Evolutionary conservation across 768 basidiomycete genomes (phyloP).

Genomic region (Russula sp.): DNA sequence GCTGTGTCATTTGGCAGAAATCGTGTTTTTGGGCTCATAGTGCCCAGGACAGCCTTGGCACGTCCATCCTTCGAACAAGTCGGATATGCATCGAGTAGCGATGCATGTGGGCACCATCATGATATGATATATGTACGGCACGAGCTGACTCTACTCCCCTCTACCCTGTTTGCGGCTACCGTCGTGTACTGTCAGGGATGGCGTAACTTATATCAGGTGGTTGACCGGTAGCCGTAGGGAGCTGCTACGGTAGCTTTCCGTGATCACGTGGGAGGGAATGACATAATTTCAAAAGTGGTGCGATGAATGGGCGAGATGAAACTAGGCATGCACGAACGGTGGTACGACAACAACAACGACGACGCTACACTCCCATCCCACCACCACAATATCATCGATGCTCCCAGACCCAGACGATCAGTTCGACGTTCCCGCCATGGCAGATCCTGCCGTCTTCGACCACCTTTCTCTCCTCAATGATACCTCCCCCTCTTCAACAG

Average conservation of each 20-base stretch:
- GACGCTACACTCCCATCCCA: neutral
- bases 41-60: neutral
- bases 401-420: neutral
- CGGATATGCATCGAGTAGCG: neutral
- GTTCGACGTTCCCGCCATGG: slow-evolving; percentile 9
- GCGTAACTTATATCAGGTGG: too few relatives aligned
- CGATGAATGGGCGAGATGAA: neutral
- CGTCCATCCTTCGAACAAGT: neutral
- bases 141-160: neutral
- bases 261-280: neutral
- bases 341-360: too few relatives aligned
- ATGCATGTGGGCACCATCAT: too few relatives aligned
- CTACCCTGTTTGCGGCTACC: neutral
- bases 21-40: neutral
- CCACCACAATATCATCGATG: neutral
- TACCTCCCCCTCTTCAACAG: slow-evolving; percentile 6
- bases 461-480: slow-evolving; percentile 3
- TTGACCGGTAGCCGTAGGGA: too few relatives aligned
- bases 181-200: neutral
- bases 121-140: too few relatives aligned
- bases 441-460: neutral
- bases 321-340: neutral
- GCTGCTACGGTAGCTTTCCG: too few relatives aligned
- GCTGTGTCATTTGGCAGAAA: neutral
- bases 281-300: neutral